Base-by-base conservation (phyloP, 78 protist genomes). In the Isochrysis galbana region DNA sequence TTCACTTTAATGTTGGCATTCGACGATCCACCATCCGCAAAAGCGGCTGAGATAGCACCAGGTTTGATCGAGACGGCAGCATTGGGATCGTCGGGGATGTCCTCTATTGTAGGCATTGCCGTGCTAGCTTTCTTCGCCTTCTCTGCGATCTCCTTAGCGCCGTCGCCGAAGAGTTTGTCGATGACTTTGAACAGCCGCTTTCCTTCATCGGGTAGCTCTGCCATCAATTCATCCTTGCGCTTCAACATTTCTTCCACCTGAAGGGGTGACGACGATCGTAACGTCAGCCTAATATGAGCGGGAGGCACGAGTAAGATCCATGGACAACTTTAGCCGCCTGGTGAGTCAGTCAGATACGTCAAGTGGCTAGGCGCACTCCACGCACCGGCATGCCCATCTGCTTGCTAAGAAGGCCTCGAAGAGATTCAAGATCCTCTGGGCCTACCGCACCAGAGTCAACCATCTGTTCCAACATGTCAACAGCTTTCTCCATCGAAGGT, bases 301-400 rank as follows among this genome's bases (percentile, higher is more conserved):
- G n/a, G n/a, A n/a, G n/a, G n/a, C n/a, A n/a, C n/a, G n/a, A n/a
- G n/a, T n/a, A n/a, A n/a, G n/a, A n/a, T n/a, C n/a, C n/a, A n/a
- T n/a, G n/a, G n/a, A n/a, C n/a, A n/a, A n/a, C n/a, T n/a, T n/a
- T n/a, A n/a, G n/a, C n/a, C n/a, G n/a, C n/a, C n/a, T n/a, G n/a
- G n/a, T n/a, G n/a, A n/a, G n/a, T n/a, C n/a, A n/a, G n/a, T n/a
- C n/a, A n/a, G n/a, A n/a, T n/a, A n/a, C n/a, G n/a, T n/a, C n/a
- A n/a, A n/a, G n/a, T n/a, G n/a, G n/a, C n/a, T n/a, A n/a, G n/a
- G n/a, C n/a, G n/a, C n/a, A n/a, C n/a, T n/a, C n/a, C n/a, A n/a
- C n/a, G n/a, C n/a, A n/a, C 80, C 14, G 80, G 80, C 80, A 70
- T 70, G 80, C 80, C 80, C 80, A 70, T 70, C 41, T 36, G 36